Evolutionary conservation across 2,329 filamentous ascomycete genomes (phyloP), one percentile per base, ranked within the genome.

Genomic region (Orbilia oligospora): DNA sequence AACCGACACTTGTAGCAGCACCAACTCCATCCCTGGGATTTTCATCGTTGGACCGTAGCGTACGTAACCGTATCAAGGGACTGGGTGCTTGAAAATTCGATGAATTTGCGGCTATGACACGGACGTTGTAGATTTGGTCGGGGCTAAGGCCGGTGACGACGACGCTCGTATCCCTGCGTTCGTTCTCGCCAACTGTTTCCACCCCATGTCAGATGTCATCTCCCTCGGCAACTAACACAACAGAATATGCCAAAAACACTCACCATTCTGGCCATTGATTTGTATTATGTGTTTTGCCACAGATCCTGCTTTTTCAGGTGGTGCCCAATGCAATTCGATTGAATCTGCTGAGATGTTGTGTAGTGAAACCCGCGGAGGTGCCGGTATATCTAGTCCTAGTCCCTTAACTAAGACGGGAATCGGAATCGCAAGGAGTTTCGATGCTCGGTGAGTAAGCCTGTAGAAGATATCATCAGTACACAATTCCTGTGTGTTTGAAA

Each of bases 21-120:
- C 82, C 82, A 81, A 85, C 75, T 75, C 82, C 55, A 64, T 78
- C 68, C 46, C 75, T 72, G 8, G 33, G 41, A 38, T 38, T 53
- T 9, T 78, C 75, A 9, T 71, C 68, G 46, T 90, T 84, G 91
- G 90, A 81, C 86, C 87, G 83, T 86, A 88, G 84, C 56, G 96
- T 98, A 81, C 92, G 90, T 69, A 99, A 87, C 69, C 96, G 92
- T 80, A 98, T 91, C 44, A 97, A 90, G 4, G 90, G 88, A 84
- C 96, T 97, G 44, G 93, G 92, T 0, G 94, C 93, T 83, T 97
- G 93, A 82, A 98, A 98, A 84, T 96, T 97, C 81, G 94, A 93
- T 33, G 91, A 90, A 61, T 95, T 97, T 68, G 97, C 92, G 46
- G 95, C 93, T 81, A 97, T 92, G 68, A 98, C 93, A 77, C 95